Conservation (phyloP, 306 rosid species). For the Alnus rubra region DNA sequence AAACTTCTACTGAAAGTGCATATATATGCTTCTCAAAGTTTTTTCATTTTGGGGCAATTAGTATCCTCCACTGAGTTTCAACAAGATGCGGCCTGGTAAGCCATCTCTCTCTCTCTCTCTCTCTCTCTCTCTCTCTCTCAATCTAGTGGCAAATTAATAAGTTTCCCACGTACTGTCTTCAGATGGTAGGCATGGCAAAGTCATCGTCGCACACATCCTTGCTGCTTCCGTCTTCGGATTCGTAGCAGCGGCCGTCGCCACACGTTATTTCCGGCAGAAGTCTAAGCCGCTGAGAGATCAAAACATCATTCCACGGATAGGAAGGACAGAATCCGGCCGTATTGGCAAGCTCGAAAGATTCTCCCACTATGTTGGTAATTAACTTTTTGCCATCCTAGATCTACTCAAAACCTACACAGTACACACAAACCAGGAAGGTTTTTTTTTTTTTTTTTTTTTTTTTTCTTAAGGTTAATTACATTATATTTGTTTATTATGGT, state of each 20-base stretch:
- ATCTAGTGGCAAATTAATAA: background rate
- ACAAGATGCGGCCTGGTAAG: conserved; percentile 39
- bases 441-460: too few species aligned
- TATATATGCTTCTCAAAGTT: too few species aligned
- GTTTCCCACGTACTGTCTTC: background rate
- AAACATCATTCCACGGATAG: conserved; percentile 37
- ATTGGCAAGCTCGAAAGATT: conserved; percentile 58
- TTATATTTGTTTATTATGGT: too few species aligned
- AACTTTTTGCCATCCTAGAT: background rate
- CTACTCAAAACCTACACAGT: too few species aligned
- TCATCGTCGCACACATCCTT: conserved; percentile 31
- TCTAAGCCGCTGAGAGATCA: conserved; percentile 18
- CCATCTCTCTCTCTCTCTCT: background rate
- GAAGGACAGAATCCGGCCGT: conserved; percentile 59
- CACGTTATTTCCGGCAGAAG: conserved; percentile 14
- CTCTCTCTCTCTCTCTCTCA: background rate
- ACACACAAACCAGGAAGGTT: too few species aligned
- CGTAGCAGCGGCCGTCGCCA: conserved; percentile 34
- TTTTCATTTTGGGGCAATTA: background rate
- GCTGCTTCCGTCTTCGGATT: conserved; percentile 52
- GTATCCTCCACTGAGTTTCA: background rate
- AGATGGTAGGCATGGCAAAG: conserved; percentile 46
- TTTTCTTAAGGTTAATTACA: background rate
- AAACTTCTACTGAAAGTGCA: too few species aligned
- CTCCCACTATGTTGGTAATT: conserved; percentile 72